phyloP scores from a whole-genome alignment of 75 land plant genomes.

The Pinus albicaulis region DNA sequence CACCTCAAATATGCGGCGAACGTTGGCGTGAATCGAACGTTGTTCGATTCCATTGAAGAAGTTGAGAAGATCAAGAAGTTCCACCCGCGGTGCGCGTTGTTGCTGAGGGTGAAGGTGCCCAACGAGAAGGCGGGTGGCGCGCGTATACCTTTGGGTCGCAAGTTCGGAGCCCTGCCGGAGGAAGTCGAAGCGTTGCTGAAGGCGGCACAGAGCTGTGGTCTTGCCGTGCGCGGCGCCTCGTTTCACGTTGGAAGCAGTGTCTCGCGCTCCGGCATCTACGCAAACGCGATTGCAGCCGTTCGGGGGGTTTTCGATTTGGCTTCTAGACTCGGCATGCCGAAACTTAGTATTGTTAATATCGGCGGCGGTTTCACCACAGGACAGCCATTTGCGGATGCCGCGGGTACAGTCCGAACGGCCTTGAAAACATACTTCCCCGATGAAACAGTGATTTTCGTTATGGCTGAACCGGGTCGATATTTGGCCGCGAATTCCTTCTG shows the following conservation, averaged over 20 bases:
- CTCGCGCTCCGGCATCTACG: conserved; percentile 14
- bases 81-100: too few relatives aligned
- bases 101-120: too few relatives aligned
- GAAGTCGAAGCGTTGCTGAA: background rate
- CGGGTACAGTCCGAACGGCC: too few relatives aligned
- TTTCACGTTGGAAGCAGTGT: conserved; percentile 60
- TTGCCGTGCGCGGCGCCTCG: conserved; percentile 12
- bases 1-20: too few relatives aligned
- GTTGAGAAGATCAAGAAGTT: conserved; percentile 23
- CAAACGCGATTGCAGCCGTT: conserved; percentile 15
- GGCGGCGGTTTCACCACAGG: conserved; percentile 47
- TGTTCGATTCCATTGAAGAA: conserved; percentile 11
- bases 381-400: background rate
- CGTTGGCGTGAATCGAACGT: background rate
- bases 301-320: background rate
- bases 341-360: conserved; percentile 34
- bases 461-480: too few relatives aligned
- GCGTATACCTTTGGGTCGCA: conserved; percentile 30
- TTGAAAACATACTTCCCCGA: too few relatives aligned
- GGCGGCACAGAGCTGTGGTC: conserved; percentile 21
- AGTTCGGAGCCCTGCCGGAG: conserved; percentile 47
- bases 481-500: too few relatives aligned
- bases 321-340: conserved; percentile 20
- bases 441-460: too few relatives aligned
- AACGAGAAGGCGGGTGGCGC: background rate